These are phyloP conservation scores for Lactifluus hygrophoroides DNA, from an alignment of 768 basidiomycete genomes.

Conservation along the genomic window DNA sequence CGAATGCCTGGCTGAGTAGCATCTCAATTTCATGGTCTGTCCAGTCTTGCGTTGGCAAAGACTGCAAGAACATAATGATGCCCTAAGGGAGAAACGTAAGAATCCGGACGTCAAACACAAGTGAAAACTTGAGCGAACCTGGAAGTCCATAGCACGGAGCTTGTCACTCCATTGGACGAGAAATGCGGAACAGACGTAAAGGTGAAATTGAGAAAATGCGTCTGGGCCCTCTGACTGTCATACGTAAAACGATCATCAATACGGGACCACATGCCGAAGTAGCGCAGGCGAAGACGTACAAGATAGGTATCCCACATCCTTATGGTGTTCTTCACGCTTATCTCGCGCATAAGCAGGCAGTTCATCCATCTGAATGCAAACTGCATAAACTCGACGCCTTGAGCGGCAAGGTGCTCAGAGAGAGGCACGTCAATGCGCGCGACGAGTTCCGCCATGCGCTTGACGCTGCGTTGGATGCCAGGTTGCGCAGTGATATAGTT, in stretches of 20 bases:
- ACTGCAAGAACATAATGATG: slow-evolving; percentile 98
- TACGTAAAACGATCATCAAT: background rate
- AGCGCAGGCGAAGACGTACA: slow-evolving; percentile 39
- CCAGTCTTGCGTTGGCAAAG: slow-evolving; percentile 88
- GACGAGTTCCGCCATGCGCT: slow-evolving; percentile 90
- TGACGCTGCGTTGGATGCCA: slow-evolving; percentile 89
- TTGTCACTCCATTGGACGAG: slow-evolving; percentile 93
- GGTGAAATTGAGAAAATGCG: slow-evolving; percentile 97
- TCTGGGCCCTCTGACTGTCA: slow-evolving; percentile 89
- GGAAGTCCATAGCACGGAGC: slow-evolving; percentile 95
- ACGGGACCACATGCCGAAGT: background rate
- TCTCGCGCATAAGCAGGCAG: slow-evolving; percentile 95
- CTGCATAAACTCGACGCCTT: slow-evolving; percentile 99
- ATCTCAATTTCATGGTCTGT: slow-evolving; percentile 93
- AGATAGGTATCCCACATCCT: slow-evolving; percentile 99
- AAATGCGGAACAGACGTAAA: slow-evolving; percentile 97
- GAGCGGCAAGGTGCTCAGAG: slow-evolving; percentile 73
- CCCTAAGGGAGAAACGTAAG: slow-evolving; percentile 42
- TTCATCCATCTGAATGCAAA: slow-evolving; percentile 99
- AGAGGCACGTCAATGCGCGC: slow-evolving; percentile 85
- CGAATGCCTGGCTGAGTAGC: slow-evolving; percentile 91
- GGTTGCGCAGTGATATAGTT: slow-evolving; percentile 97
- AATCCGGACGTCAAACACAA: background rate
- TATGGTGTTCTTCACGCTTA: slow-evolving; percentile 93
- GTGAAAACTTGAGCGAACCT: slow-evolving; percentile 43